Base-by-base conservation (phyloP, 345 rosid genomes). In the Combretum micranthum region DNA sequence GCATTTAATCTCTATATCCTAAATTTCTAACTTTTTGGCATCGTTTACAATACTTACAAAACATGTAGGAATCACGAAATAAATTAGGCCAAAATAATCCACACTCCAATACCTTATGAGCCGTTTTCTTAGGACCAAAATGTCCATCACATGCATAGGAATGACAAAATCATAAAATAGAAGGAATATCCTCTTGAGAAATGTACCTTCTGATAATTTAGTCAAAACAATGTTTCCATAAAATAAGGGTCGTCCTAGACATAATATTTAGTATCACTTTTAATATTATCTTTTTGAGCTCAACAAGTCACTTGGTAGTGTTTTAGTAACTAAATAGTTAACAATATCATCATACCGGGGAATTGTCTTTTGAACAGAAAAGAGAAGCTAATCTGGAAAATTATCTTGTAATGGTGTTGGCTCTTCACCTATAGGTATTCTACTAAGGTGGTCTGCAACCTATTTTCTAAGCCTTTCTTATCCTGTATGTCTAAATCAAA, bases 321-420 rank as follows among this genome's bases (percentile, higher is more conserved):
- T 49, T 8, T 19, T 13, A 9, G 39, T 26, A 12, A 20, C 55
- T 4, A 47, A 17, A 13, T 54, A 55, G 37, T 47, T 55, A 13
- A 14, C 22, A 21, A 19, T 20, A 12, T 63, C 2, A 4, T 39
- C 20, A 63, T 45, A 63, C 60, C 54, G 55, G 3, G 54, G 67
- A 3, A 25, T 3, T 3, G 8, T 26, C 0, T 12, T 5, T 1
- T 13, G 10, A 15, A 32, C 1, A 2, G 37, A 26, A 23, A 54
- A 55, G 0, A 54, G 15, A 11, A 46, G 37, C 47, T 63, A 47
- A 55, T 63, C 47, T 3, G 39, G 53, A 25, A 63, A 54, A 12
- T 14, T 13, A 6, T 15, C 37, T 17, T 2, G 3, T 0, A 49
- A 8, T 1, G 13, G 13, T 22, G 22, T 2, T 13, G 19, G 19